Conservation (phyloP, 139 green algal genomes). For the Chlamydomonas sp. region DNA sequence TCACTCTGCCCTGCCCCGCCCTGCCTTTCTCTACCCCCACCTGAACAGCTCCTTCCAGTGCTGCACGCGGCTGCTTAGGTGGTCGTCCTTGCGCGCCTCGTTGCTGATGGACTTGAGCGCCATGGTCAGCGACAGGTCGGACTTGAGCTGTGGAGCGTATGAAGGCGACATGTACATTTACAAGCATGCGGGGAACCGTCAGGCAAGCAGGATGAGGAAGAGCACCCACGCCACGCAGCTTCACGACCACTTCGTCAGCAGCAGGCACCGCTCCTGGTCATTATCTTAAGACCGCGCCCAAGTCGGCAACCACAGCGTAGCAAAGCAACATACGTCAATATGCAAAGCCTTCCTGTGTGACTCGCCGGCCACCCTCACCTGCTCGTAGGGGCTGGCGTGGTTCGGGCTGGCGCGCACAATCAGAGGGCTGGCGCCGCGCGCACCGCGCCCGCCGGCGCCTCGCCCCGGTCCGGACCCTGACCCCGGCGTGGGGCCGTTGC, state of each 20-base stretch:
- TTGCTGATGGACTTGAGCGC: constrained; percentile 55
- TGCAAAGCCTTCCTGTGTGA: too few species aligned
- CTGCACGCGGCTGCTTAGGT: constrained; percentile 51
- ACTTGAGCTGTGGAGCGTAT: constrained; percentile 13
- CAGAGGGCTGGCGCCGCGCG: not conserved
- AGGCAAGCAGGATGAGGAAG: too few species aligned
- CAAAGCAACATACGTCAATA: not conserved
- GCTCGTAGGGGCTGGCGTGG: constrained; percentile 18
- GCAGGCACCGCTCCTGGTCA: not conserved
- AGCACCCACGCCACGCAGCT: too few species aligned
- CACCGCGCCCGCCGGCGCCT: not conserved
- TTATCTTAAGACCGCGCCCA: not conserved
- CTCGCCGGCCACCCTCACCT: not conserved
- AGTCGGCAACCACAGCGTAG: not conserved
- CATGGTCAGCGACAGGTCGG: constrained; percentile 45
- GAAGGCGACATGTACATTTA: too few species aligned
- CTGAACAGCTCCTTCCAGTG: constrained; percentile 61
- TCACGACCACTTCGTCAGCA: too few species aligned
- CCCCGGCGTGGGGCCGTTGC: not conserved
- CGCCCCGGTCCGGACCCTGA: not conserved
- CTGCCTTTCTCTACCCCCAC: constrained; percentile 8
- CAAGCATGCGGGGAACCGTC: too few species aligned
- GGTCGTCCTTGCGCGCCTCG: constrained; percentile 57
- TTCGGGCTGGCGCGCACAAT: constrained; percentile 3
- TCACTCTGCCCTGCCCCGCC: not conserved